Evolutionary conservation across 257 asterid species (phyloP).

Genomic region (Cynanchum wilfordii): DNA sequence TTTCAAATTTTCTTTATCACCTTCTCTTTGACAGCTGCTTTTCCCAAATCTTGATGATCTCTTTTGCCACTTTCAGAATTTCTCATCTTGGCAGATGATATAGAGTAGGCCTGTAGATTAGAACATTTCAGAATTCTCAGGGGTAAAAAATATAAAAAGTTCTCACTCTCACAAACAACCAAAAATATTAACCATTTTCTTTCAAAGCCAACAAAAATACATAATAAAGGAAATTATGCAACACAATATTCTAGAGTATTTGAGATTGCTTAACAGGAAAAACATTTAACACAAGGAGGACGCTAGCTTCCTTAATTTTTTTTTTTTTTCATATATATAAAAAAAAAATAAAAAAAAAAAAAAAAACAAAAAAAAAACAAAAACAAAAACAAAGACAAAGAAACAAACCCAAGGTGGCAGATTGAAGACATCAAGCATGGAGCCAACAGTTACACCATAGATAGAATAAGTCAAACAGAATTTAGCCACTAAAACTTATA

Average conservation of each 20-base stretch:
- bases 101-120: conserved; percentile 47
- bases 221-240: neutral
- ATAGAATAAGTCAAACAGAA: neutral
- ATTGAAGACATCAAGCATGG: neutral
- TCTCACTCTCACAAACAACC: neutral
- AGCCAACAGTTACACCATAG: neutral
- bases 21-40: conserved; percentile 49
- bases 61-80: conserved; percentile 44
- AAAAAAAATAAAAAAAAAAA: too few species aligned
- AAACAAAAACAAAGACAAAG: neutral
- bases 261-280: neutral
- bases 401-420: neutral
- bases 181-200: neutral
- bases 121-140: neutral
- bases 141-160: neutral
- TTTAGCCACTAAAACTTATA: neutral
- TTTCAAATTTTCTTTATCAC: conserved; percentile 32
- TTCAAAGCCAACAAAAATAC: neutral
- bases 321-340: too few species aligned
- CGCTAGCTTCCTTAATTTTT: neutral
- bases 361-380: too few species aligned
- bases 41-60: conserved; percentile 38
- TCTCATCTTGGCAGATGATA: conserved; percentile 55
- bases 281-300: neutral
- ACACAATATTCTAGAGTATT: neutral